Conservation (phyloP, 768 basidiomycete genomes). For the Trametes punicea region DNA sequence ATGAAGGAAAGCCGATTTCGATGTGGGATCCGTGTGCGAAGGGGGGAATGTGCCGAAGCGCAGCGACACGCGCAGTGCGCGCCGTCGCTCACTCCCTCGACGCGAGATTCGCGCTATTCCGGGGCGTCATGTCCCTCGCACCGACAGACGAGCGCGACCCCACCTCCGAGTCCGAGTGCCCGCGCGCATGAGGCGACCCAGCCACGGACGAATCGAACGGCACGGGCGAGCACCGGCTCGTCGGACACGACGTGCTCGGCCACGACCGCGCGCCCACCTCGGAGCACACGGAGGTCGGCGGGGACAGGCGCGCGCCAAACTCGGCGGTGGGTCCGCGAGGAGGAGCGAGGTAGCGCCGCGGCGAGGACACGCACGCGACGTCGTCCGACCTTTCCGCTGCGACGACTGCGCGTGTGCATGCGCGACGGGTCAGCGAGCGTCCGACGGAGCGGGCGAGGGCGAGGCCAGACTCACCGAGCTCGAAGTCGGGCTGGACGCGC, state of each 20-base stretch:
- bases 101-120: too few relatives aligned
- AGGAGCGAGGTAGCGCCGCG: background rate
- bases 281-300: background rate
- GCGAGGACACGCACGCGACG: constrained; percentile 3
- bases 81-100: too few relatives aligned
- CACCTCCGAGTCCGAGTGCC: too few relatives aligned
- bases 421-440: background rate
- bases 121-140: too few relatives aligned
- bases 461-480: background rate
- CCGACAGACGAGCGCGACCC: too few relatives aligned
- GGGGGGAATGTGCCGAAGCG: too few relatives aligned
- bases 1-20: too few relatives aligned
- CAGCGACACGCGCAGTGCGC: too few relatives aligned
- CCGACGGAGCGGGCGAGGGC: background rate
- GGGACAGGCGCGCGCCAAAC: background rate
- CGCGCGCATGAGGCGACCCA: too few relatives aligned
- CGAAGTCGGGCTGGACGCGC: background rate
- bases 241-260: background rate
- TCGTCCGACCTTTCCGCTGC: background rate
- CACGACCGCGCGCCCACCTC: background rate
- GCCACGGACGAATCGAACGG: too few relatives aligned
- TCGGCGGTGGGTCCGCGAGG: background rate
- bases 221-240: background rate
- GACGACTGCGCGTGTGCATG: background rate
- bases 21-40: too few relatives aligned